Base-by-base conservation (phyloP, 352 stramenopile species). In the Blastocystis sp. region DNA sequence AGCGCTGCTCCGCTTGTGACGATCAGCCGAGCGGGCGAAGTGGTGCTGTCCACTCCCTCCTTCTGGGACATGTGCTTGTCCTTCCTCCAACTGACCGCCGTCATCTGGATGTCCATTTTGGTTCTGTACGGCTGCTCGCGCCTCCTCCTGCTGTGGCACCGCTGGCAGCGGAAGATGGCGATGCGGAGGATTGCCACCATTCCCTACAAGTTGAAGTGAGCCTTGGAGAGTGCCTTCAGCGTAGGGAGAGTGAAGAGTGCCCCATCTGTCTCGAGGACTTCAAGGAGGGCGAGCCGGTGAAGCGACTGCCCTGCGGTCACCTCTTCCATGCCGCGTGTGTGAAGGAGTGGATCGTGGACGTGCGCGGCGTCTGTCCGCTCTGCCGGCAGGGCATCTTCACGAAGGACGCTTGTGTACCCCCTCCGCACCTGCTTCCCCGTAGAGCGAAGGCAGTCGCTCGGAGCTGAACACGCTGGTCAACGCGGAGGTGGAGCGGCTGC, bases 1-100 rank as follows among this genome's bases (percentile, higher is more conserved):
- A 2, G 21, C 21, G 43, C 4, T 14, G 43, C 10, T 45, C 17
- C 66, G 4, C n/a, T 68, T 52, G 42, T 81, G 4, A 11, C 52
- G 2, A 6, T 81, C 21, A 81, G 66, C 21, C 9, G n/a, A 11
- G 66, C 71, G 45, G 71, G 71, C 11, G 71, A 81, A 65, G 45
- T 34, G 19, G 66, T 40, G 14, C 59, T 81, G 38, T 17, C 0
- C 19, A 52, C 17, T 1, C 71, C 71, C 14, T 54, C 71, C n/a
- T 81, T 81, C 38, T 81, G 48, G 71, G 71, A 81, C 14, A 81
- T 81, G 71, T 81, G 62, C 63, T 4, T 81, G 2, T 66, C 71
- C 52, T 81, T 81, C 28, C 71, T 81, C 52, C 71, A 81, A 54
- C 71, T 81, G 21, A 66, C 71, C 19, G 52, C 66, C 11, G 52